Evolutionary conservation across 345 rosid species (phyloP).

Genomic region (Passiflora organensis): DNA sequence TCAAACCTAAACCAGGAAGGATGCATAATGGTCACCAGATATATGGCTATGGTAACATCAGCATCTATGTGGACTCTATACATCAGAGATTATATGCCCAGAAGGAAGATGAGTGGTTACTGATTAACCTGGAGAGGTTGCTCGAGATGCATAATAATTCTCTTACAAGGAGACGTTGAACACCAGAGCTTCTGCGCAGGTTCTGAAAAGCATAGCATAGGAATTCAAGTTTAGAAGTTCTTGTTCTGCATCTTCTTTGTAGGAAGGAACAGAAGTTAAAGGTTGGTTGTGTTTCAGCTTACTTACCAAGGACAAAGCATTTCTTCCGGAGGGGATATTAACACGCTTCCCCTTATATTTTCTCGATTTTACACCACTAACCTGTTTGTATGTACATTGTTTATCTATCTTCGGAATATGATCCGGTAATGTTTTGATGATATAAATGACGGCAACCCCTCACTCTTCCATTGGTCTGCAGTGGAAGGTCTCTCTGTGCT

Average conservation of each 20-base stretch:
- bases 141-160: conserved; percentile 66
- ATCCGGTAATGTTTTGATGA: no score
- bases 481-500: no score
- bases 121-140: conserved; percentile 65
- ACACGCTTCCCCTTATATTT: no score
- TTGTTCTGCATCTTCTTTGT: neutral
- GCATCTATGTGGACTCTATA: conserved; percentile 58
- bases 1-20: conserved; percentile 75
- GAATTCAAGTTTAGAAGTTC: neutral
- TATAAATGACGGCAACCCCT: no score
- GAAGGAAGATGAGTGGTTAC: conserved; percentile 62
- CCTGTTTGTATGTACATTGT: no score
- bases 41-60: conserved; percentile 79
- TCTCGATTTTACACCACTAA: no score
- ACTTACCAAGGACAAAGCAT: neutral
- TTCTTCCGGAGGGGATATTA: no score
- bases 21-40: conserved; percentile 76
- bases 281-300: conserved; percentile 3
- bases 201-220: neutral
- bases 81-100: conserved; percentile 69
- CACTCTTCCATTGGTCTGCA: no score
- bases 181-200: neutral
- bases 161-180: conserved; percentile 42
- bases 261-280: neutral
- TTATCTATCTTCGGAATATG: no score